Evolutionary conservation across 2,329 filamentous ascomycete genomes (phyloP).

Genomic region (Teratosphaeria gauchensis): DNA sequence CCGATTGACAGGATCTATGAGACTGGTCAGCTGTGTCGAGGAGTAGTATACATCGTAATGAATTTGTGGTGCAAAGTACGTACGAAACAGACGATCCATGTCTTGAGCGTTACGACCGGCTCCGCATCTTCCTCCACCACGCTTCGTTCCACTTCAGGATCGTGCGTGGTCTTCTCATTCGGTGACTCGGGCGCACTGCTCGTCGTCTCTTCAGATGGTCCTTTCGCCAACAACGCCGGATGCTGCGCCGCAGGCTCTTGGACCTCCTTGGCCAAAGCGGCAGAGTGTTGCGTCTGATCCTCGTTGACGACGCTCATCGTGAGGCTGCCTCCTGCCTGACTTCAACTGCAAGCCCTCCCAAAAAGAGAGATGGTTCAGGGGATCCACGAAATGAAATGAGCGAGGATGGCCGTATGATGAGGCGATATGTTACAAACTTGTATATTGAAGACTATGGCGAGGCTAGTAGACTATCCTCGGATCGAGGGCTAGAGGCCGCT

Average conservation of each 20-base stretch:
- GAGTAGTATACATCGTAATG: background rate
- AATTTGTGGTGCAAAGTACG: background rate
- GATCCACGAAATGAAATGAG: background rate
- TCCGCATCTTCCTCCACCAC: constrained; percentile 5
- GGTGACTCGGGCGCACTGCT: background rate
- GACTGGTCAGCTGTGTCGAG: background rate
- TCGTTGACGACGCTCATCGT: background rate
- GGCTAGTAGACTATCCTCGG: background rate
- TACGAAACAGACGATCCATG: constrained; percentile 15
- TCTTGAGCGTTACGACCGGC: constrained; percentile 14
- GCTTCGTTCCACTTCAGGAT: background rate
- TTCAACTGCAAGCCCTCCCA: background rate
- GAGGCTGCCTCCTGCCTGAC: background rate
- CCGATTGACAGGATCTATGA: constrained; percentile 22
- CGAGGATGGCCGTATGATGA: background rate
- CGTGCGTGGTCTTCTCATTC: constrained; percentile 1
- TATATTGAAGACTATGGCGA: background rate
- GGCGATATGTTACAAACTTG: background rate
- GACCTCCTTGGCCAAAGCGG: background rate
- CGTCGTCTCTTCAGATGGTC: background rate
- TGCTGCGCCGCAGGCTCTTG: background rate
- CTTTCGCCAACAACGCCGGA: background rate
- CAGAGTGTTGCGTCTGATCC: background rate
- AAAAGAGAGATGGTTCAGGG: background rate
- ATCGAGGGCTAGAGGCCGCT: background rate